A percentile compares a stretch with the other conserved stretches of the same genome.
phyloP scores from a whole-genome alignment of 495 filamentous ascomycete species.

The Xylaria venustula region DNA sequence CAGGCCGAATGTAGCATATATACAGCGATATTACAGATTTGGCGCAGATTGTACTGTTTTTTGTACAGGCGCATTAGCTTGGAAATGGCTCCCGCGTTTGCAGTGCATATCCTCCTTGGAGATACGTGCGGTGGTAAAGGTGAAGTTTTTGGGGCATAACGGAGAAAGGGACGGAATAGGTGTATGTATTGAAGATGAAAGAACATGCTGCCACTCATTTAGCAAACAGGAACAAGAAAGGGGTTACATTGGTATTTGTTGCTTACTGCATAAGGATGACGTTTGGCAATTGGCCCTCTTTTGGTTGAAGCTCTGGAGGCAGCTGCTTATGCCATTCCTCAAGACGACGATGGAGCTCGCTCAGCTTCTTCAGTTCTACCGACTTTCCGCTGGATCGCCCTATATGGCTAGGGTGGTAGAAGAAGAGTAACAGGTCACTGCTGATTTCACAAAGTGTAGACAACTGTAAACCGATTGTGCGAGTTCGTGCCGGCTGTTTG shows the following conservation, averaged over 20 bases:
- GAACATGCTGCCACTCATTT: conserved; percentile 70
- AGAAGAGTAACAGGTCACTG: conserved; percentile 81
- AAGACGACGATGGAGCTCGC: conserved; percentile 83
- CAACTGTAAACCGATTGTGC: conserved; percentile 80
- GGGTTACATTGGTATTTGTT: background rate
- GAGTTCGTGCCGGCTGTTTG: conserved; percentile 77
- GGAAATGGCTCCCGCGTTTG: conserved; percentile 83
- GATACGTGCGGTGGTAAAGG: conserved; percentile 87
- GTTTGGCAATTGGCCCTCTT: conserved; percentile 83
- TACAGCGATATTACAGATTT: conserved; percentile 93
- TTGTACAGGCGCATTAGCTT: conserved; percentile 93
- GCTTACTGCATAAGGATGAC: conserved; percentile 93
- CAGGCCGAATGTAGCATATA: conserved; percentile 94
- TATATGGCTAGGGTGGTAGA: conserved; percentile 78
- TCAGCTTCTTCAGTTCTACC: conserved; percentile 87
- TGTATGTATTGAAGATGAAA: conserved; percentile 96
- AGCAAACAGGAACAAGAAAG: background rate
- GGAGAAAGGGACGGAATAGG: conserved; percentile 93
- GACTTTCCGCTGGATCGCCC: conserved; percentile 56
- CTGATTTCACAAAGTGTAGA: conserved; percentile 87
- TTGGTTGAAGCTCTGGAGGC: conserved; percentile 83
- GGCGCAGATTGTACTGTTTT: conserved; percentile 81
- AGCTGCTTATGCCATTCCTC: conserved; percentile 89
- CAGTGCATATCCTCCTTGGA: conserved; percentile 84
- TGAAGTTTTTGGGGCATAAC: conserved; percentile 76